phyloP scores from a whole-genome alignment of 805 yeast genomes.

The Ogataea pilisensis region DNA sequence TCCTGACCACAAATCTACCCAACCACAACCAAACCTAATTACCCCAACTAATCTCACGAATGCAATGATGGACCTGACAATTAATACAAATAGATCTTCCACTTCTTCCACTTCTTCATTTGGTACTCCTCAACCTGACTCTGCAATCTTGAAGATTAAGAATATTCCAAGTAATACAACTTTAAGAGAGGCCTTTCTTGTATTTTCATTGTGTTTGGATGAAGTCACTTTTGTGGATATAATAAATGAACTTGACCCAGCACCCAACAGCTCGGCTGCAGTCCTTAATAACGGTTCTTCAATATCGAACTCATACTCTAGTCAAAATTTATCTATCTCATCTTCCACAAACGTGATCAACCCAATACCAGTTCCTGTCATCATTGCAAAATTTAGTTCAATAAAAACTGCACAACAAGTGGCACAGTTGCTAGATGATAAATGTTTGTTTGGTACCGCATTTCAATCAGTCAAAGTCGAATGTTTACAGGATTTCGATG shows the following conservation, averaged over 20 bases:
- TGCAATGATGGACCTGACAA: slow-evolving; percentile 13
- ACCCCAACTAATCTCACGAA: slow-evolving; percentile 3
- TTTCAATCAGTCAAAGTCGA: slow-evolving; percentile 41
- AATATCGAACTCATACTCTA: slow-evolving; percentile 15
- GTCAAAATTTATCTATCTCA: slow-evolving; percentile 15
- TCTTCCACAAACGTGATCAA: slow-evolving; percentile 1
- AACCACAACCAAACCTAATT: slow-evolving; percentile 3
- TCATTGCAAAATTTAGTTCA: slow-evolving; percentile 44
- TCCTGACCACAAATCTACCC: slow-evolving; percentile 6
- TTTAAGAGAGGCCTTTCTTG: slow-evolving; percentile 59
- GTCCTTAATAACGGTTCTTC: slow-evolving; percentile 8
- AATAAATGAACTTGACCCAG: slow-evolving; percentile 27
- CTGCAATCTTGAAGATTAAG: slow-evolving; percentile 36
- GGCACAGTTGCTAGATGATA: slow-evolving; percentile 39
- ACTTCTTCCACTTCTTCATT: slow-evolving; percentile 9
- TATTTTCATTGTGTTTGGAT: slow-evolving; percentile 68
- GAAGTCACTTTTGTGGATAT: slow-evolving; percentile 40
- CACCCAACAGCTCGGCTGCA: slow-evolving; percentile 13
- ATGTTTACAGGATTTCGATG: slow-evolving; percentile 21
- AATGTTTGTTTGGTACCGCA: slow-evolving; percentile 46
- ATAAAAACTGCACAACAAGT: slow-evolving; percentile 39
- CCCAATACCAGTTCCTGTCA: slow-evolving; percentile 24
- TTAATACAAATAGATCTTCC: slow-evolving; percentile 6
- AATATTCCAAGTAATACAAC: slow-evolving; percentile 64
- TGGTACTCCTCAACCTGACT: slow-evolving; percentile 6